A percentile compares a stretch with the other conserved stretches of the same genome.
Evolutionary conservation across 2,329 filamentous ascomycete genomes (phyloP).

Genomic region (Fusarium sp.): DNA sequence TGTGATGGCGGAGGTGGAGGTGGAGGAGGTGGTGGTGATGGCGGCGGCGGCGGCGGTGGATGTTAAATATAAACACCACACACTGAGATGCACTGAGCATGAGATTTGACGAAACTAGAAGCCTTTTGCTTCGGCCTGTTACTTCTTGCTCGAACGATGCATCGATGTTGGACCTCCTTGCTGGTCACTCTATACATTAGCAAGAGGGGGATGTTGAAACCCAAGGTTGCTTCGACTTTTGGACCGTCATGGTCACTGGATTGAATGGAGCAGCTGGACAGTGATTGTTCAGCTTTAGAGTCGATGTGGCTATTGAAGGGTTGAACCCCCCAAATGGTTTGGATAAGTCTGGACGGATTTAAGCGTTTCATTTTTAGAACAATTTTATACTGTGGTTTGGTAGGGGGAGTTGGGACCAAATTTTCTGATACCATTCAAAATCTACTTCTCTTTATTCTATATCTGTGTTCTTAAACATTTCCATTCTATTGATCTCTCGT

Average conservation of each 20-base stretch:
- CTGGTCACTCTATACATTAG: not conserved
- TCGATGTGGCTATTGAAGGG: not conserved
- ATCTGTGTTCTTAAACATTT: not conserved
- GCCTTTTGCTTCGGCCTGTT: too few species aligned
- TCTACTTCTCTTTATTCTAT: too few species aligned
- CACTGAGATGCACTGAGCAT: not conserved
- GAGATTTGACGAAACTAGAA: too few species aligned
- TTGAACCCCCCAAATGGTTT: not conserved
- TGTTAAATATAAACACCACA: too few species aligned
- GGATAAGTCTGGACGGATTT: not conserved
- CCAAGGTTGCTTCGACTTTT: not conserved
- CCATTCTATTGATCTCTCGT: not conserved
- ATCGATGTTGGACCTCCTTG: not conserved
- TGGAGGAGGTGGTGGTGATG: too few species aligned
- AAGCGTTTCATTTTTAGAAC: not conserved
- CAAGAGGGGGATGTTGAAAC: too few species aligned
- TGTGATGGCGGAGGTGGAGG: too few species aligned
- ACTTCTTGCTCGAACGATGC: not conserved
- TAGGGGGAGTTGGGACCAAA: too few species aligned
- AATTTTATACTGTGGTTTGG: too few species aligned
- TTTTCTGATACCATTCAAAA: too few species aligned
- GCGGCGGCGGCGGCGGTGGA: not conserved
- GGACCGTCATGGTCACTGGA: not conserved
- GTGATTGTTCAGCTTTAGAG: too few species aligned
- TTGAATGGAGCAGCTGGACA: not conserved